Percentiles rank a stretch among this genome's conserved stretches.
phyloP scores from a whole-genome alignment of 2,329 filamentous ascomycete genomes.

The Sporothrix phasma region DNA sequence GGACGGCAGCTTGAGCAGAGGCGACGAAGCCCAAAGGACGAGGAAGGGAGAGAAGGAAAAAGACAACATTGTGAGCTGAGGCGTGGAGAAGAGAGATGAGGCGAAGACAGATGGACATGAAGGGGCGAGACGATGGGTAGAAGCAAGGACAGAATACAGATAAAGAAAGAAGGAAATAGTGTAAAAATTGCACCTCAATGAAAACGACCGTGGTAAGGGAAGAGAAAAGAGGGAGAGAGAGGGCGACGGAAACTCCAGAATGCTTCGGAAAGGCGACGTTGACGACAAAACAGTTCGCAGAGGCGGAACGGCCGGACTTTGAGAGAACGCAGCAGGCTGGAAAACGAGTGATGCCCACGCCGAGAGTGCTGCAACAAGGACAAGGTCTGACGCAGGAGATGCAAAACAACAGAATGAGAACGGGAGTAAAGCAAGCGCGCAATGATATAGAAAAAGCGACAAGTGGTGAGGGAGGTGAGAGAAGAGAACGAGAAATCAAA shows the following conservation, averaged over 20 bases:
- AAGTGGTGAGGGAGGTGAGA: neutral
- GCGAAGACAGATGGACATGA: neutral
- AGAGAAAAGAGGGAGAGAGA: neutral
- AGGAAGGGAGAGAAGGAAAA: neutral
- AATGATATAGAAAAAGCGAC: too few species aligned
- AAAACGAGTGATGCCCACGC: neutral
- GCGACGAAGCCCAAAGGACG: slow-evolving; percentile 12
- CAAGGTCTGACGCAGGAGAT: neutral
- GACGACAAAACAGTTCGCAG: neutral
- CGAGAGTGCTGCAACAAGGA: neutral
- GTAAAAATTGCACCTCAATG: neutral
- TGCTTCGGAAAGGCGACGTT: neutral
- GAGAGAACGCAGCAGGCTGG: neutral
- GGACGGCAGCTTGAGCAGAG: slow-evolving; percentile 10
- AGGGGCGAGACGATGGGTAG: neutral
- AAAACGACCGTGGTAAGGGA: slow-evolving; percentile 1
- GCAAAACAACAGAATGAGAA: neutral
- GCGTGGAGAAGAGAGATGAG: neutral
- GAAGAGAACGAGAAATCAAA: neutral
- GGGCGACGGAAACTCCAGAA: neutral
- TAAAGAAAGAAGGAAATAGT: neutral
- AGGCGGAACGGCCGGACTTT: neutral
- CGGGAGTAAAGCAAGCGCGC: neutral
- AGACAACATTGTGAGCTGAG: neutral
- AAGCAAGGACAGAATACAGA: neutral